Base-by-base conservation (phyloP, 768 basidiomycete genomes). In the Kwoniella botswanensis region DNA sequence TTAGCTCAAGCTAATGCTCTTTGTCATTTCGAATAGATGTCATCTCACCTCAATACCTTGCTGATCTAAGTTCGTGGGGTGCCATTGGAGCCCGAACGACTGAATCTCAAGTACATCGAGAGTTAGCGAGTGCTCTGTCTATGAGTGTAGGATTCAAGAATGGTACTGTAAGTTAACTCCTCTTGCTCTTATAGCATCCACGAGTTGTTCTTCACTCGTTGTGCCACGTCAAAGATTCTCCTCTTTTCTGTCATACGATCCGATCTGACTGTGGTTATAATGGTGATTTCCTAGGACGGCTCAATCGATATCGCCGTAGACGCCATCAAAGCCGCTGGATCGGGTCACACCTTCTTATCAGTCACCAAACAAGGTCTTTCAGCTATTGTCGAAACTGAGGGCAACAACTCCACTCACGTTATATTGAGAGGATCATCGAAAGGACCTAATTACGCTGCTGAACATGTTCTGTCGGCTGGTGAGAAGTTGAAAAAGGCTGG, bases 91-190 rank as follows among this genome's bases (percentile, higher is more conserved):
- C 86, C 0, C 73, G 86, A 62, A 86, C 84, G 56, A 84, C 84
- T 61, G 79, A 84, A 72, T 82, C 79, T 43, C 80, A 80, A 63
- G 79, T 84, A 0, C 84, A 84, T 70, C 70, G 84, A 71, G 84
- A 84, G 71, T 77, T 84, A 9, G 84, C 84, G 2, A 75, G 72
- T 63, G 84, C 90, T 1, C 86, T 96, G n/a, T 93, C 92, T 17
- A 94, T 96, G 92, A 92, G 93, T 2, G 93, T 94, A 4, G 97
- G 97, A 9, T 98, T 99, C 89, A 99, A 99, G 86, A 99, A 99
- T 79, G 93, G 93, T 12, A 98, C 96, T 0, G 81, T 77, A 50
- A 70, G 79, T 73, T 13, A 9, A 22, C 11, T 24, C 41, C 21
- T 17, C 7, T 13, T 43, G 11, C 21, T 26, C 62, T 12, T 11